phyloP scores from a whole-genome alignment of 257 asterid species.

The Solanum chmielewskii region DNA sequence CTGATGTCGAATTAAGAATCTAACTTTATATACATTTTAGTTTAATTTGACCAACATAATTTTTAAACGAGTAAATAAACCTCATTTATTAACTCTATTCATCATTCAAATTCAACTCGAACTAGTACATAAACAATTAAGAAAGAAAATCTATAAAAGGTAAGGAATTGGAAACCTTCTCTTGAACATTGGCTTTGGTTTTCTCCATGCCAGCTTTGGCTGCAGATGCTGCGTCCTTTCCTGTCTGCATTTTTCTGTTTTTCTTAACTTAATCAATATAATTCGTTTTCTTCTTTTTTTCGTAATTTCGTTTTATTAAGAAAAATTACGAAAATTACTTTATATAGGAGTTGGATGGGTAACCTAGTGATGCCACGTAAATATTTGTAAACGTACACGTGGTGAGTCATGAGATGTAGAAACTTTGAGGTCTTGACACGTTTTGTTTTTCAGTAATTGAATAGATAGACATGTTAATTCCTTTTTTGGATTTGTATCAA shows the following conservation, averaged over 20 bases:
- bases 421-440: not conserved
- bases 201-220: constrained; percentile 61
- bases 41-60: rapidly evolving
- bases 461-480: not conserved
- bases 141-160: not conserved
- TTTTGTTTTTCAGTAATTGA: not conserved
- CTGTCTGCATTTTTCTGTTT: constrained; percentile 31
- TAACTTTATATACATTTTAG: no score
- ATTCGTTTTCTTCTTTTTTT: not conserved
- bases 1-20: no score
- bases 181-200: constrained; percentile 39
- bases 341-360: not conserved
- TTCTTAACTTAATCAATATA: not conserved
- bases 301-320: no score
- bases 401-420: not conserved
- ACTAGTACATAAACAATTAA: no score
- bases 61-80: not conserved
- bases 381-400: not conserved
- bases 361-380: not conserved
- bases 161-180: not conserved
- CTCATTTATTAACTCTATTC: no score
- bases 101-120: no score
- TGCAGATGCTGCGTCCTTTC: constrained; percentile 33
- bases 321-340: rapidly evolving
- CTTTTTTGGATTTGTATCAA: not conserved